Conservation (phyloP, 2,329 filamentous ascomycete species). For the Pseudogymnoascus pannorum region DNA sequence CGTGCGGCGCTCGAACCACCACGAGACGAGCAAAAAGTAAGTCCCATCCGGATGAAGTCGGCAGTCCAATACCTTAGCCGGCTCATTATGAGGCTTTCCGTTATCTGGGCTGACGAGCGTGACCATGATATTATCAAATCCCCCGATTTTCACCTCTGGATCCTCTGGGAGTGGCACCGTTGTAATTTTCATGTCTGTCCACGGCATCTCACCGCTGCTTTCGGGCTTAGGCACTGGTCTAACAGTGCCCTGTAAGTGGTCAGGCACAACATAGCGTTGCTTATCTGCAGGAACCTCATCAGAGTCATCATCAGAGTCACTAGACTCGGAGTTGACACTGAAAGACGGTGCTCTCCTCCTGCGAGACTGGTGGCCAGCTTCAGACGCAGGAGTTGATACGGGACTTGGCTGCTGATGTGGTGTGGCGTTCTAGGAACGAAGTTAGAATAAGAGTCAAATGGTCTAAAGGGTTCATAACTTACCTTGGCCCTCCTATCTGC, state of each 20-base stretch:
- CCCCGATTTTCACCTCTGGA: neutral
- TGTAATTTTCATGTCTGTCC: neutral
- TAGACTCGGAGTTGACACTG: neutral
- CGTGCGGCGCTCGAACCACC: neutral
- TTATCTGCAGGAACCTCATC: neutral
- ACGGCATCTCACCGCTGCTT: neutral
- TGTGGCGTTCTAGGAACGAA: neutral
- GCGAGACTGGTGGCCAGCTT: neutral
- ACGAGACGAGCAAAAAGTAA: neutral
- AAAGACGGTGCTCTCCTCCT: neutral
- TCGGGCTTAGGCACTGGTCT: neutral
- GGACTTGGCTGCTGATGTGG: neutral
- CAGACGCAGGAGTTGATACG: neutral
- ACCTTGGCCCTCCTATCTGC: neutral
- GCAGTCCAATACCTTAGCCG: conserved; percentile 1
- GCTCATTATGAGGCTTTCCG: neutral
- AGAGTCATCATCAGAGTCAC: neutral
- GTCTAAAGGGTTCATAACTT: neutral
- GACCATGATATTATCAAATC: conserved; percentile 3
- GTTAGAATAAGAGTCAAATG: neutral
- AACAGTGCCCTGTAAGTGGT: neutral
- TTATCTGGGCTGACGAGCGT: neutral
- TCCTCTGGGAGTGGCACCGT: neutral
- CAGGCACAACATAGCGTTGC: neutral
- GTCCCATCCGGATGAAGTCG: neutral